Base-by-base conservation (phyloP, 2,329 filamentous ascomycete genomes). In the Fusarium sp. region DNA sequence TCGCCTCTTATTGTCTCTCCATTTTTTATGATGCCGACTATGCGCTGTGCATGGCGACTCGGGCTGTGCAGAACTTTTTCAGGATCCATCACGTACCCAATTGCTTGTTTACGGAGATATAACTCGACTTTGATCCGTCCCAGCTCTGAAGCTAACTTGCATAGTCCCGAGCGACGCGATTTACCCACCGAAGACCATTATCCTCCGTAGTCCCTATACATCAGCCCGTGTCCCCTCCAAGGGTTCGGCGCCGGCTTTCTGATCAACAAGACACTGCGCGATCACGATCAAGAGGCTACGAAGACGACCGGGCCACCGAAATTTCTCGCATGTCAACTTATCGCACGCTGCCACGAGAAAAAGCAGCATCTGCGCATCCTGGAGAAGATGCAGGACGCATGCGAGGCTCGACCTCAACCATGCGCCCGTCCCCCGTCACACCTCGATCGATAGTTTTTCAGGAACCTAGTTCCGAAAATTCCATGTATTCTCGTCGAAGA, bases 221-320 rank as follows among this genome's bases (percentile, higher is more conserved):
- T 68, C 83, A 86, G 51, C 82, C 84, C 23, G 79, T 82, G 11
- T 89, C 87, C 3, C 88, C 88, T 49, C 85, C 88, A 21, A 83
- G 83, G 51, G 72, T 87, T 31, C 80, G 81, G 61, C 86, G 88
- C 41, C 87, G 88, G 29, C 81, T 90, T 42, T 90, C 88, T 5
- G 88, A 90, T 60, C 87, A 88, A 73, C 85, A 87, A 70, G 87
- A 89, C 42, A 83, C 81, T 18, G 80, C 79, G 70, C 78, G 73
- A 52, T 69, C 73, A 59, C 82, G 74, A 38, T 69, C 73, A 57
- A 82, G 72, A 79, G 84, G 74, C 73, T 80, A 73, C 79, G 85
- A 79, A 74, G 84, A 87, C n/a, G 84, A 86, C 15, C 82, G 84
- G 66, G 77, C 81, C 12, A 80, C 79, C 60, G 80, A 82, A 44